Percentiles rank a stretch among this genome's conserved stretches.
Conservation (phyloP, 495 filamentous ascomycete species). For the Mytilinidion resinicola region DNA sequence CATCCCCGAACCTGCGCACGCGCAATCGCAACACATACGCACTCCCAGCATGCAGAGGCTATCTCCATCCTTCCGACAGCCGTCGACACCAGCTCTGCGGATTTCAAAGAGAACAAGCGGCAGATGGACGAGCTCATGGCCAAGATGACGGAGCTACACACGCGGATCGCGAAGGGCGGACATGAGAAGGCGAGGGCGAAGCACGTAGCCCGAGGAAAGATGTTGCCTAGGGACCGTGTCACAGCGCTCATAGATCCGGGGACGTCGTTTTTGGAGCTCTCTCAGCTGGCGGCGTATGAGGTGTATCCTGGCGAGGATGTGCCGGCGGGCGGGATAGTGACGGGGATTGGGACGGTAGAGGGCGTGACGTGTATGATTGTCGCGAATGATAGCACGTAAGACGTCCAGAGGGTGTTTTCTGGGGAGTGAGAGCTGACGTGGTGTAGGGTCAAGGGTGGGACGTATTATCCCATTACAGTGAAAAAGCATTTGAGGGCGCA, state of each 20-base stretch:
- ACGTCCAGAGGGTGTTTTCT: neutral
- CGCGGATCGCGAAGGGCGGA: constrained; percentile 66
- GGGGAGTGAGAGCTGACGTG: neutral
- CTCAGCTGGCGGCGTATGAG: constrained; percentile 76
- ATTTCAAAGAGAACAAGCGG: constrained; percentile 74
- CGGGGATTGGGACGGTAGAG: constrained; percentile 83
- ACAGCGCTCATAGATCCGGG: constrained; percentile 83
- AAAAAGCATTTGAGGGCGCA: constrained; percentile 97
- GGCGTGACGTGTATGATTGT: constrained; percentile 92
- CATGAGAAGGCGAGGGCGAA: constrained; percentile 80
- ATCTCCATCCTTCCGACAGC: constrained; percentile 71
- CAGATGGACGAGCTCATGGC: constrained; percentile 69
- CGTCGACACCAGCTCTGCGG: constrained; percentile 68
- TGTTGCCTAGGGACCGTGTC: constrained; percentile 87
- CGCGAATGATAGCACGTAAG: constrained; percentile 84
- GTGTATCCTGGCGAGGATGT: constrained; percentile 84
- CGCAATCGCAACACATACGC: constrained; percentile 39
- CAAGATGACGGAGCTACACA: constrained; percentile 61
- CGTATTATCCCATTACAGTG: constrained; percentile 96
- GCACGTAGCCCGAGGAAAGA: constrained; percentile 81
- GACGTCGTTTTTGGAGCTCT: constrained; percentile 86
- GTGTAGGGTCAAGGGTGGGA: constrained; percentile 82
- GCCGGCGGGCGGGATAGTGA: constrained; percentile 84
- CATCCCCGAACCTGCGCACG: constrained; percentile 10
- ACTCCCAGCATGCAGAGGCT: constrained; percentile 48